Percentiles rank a stretch among this genome's conserved stretches.
Evolutionary conservation across 2,329 filamentous ascomycete genomes (phyloP).

Genomic region (Ceratocystis huliohia): DNA sequence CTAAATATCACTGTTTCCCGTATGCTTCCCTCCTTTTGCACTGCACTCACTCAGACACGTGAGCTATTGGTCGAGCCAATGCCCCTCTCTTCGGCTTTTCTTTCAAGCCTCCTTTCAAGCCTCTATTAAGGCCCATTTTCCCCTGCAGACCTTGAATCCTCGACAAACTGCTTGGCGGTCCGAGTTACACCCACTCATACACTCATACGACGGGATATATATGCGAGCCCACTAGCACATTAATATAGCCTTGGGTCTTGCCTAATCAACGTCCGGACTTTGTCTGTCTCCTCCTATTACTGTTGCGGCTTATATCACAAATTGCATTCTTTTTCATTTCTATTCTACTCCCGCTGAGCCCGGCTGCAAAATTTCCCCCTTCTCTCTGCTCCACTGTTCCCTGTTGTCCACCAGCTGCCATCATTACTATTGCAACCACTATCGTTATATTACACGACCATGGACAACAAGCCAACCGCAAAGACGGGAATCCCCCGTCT

Average conservation of each 20-base stretch:
- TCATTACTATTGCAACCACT: not conserved
- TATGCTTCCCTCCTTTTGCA: not conserved
- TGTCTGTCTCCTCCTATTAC: not conserved
- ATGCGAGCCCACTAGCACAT: not conserved
- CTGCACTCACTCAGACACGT: not conserved
- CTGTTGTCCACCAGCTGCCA: not conserved
- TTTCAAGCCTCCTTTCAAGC: too few relatives aligned
- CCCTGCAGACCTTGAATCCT: slow-evolving; percentile 9
- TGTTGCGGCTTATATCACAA: too few relatives aligned
- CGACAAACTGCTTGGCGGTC: not conserved
- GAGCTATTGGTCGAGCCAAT: not conserved
- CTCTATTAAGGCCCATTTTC: not conserved
- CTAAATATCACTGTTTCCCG: not conserved
- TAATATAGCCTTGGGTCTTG: not conserved
- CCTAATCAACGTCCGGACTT: not conserved
- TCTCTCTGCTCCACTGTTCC: not conserved
- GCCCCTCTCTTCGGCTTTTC: not conserved
- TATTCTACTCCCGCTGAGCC: not conserved
- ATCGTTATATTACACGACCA: not conserved
- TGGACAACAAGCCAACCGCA: slow-evolving; percentile 16
- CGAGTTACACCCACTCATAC: not conserved
- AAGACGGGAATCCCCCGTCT: slow-evolving; percentile 20
- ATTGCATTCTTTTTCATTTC: not conserved
- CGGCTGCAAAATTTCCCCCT: not conserved
- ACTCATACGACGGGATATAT: not conserved